phyloP scores from a whole-genome alignment of 2,329 filamentous ascomycete species.

The Pseudofabraea citricarpa region DNA sequence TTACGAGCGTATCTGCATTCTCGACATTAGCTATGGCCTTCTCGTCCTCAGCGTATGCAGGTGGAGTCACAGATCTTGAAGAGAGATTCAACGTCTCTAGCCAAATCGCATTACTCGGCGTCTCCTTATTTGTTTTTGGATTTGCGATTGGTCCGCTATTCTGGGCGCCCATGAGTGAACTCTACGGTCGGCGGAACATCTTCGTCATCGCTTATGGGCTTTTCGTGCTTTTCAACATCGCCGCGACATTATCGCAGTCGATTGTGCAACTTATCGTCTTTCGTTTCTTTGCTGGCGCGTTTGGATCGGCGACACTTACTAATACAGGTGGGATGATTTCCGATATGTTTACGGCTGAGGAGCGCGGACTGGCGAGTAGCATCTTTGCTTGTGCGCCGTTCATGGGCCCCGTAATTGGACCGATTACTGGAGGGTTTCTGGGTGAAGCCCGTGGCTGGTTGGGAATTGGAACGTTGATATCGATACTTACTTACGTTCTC shows the following conservation, averaged over 20 bases:
- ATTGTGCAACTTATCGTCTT: conserved; percentile 55
- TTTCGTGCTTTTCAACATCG: conserved; percentile 58
- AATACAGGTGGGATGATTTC: conserved; percentile 57
- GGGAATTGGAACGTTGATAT: conserved; percentile 60
- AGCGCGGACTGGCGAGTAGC: conserved; percentile 51
- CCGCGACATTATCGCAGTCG: conserved; percentile 47
- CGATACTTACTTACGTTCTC: conserved; percentile 56
- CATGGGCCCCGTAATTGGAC: conserved; percentile 59
- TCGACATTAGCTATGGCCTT: conserved; percentile 6
- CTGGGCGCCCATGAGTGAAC: conserved; percentile 33
- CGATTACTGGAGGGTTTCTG: conserved; percentile 63
- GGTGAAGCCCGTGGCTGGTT: conserved; percentile 59
- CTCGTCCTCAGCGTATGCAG: conserved; percentile 32
- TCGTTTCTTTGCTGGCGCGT: conserved; percentile 59
- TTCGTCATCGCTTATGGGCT: conserved; percentile 51
- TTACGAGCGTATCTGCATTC: conserved; percentile 45
- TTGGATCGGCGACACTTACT: conserved; percentile 55
- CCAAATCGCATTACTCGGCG: conserved; percentile 31
- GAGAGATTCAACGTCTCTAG: conserved; percentile 35
- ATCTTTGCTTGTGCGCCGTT: conserved; percentile 63
- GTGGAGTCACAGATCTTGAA: conserved; percentile 31
- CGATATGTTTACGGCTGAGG: conserved; percentile 48
- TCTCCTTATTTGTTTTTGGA: conserved; percentile 36
- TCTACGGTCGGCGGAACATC: conserved; percentile 55
- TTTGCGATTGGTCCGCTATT: conserved; percentile 35